phyloP scores from a whole-genome alignment of 2,329 filamentous ascomycete species.

The Thielaviopsis musarum region DNA sequence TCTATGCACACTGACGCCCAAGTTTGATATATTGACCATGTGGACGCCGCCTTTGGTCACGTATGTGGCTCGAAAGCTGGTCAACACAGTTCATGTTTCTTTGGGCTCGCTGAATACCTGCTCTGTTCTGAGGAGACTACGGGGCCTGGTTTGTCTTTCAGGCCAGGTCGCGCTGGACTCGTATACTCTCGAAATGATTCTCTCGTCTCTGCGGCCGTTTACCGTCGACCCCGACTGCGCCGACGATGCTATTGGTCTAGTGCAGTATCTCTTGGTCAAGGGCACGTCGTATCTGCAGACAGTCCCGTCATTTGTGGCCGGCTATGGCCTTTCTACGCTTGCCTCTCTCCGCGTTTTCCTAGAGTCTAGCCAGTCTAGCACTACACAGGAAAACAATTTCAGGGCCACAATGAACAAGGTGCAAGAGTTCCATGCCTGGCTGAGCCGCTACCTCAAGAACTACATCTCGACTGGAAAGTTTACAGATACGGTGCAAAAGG shows the following conservation, averaged over 20 bases:
- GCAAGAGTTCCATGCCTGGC: constrained; percentile 61
- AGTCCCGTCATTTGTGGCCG: constrained; percentile 60
- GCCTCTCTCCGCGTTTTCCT: constrained; percentile 65
- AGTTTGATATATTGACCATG: constrained; percentile 44
- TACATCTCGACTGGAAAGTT: constrained; percentile 39
- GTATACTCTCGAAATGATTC: constrained; percentile 79
- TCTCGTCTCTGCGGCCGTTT: constrained; percentile 64
- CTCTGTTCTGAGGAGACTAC: constrained; percentile 69
- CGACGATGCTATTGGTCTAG: constrained; percentile 75
- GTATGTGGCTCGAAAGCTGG: constrained; percentile 56
- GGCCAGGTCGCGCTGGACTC: constrained; percentile 54
- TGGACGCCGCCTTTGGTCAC: constrained; percentile 65
- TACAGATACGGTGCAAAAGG: constrained; percentile 28
- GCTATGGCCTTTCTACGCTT: constrained; percentile 62
- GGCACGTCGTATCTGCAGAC: constrained; percentile 48
- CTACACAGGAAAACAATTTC: constrained; percentile 73
- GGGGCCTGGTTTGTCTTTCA: constrained; percentile 64
- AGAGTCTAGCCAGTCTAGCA: constrained; percentile 56
- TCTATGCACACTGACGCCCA: constrained; percentile 51
- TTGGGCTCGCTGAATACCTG: constrained; percentile 77
- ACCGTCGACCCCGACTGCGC: constrained; percentile 74
- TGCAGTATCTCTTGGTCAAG: constrained; percentile 62
- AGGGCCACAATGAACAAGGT: constrained; percentile 60
- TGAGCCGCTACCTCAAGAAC: constrained; percentile 47
- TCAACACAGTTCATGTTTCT: constrained; percentile 67